Evolutionary conservation across 768 basidiomycete species (phyloP), one percentile per base, ranked within the genome.

Genomic region (Lactarius evosmus): DNA sequence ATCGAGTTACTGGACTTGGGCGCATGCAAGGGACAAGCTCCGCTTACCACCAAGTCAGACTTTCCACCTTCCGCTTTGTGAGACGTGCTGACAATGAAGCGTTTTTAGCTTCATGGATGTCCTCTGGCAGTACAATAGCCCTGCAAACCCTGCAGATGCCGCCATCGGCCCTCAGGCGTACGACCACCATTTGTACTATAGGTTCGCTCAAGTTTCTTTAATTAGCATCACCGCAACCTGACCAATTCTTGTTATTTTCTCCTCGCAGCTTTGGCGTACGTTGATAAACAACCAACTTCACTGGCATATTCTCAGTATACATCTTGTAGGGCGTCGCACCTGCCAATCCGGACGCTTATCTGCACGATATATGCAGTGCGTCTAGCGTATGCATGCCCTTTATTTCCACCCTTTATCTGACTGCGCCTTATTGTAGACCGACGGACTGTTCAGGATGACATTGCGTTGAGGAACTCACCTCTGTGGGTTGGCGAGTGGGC

Each of bases 101-200:
- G 4, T 46, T 41, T 30, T 6, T 67, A 92, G 89, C 67, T 91
- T 91, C 72, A 91, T 91, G 89, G 89, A 93, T 67, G 70, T 88
- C 53, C 84, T 83, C 63, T 93, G 91, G 91, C 91, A 93, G 70
- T 73, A 78, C 71, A 80, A 86, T 69, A 79, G 83, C 73, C 87
- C 84, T 19, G 14, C 87, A 6, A 93, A 93, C 70, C 91, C 91
- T 16, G 84, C 85, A 7, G 78, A 84, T 56, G 89, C 86, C 29
- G 79, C 80, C 5, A 80, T 81, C 49, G 91, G 91, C 1, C 87
- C 89, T 14, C 87, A 88, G 68, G 76, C 75, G 29, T 93, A 92
- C 67, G 91, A 93, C 69, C 88, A 90, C 59, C 91, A 92, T 73
- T 71, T 93, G 17, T 93, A 91, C 72, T 91, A 89, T 70, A 83